Evolutionary conservation across 805 yeast species (phyloP).

Genomic region (Kazachstania taianensis): DNA sequence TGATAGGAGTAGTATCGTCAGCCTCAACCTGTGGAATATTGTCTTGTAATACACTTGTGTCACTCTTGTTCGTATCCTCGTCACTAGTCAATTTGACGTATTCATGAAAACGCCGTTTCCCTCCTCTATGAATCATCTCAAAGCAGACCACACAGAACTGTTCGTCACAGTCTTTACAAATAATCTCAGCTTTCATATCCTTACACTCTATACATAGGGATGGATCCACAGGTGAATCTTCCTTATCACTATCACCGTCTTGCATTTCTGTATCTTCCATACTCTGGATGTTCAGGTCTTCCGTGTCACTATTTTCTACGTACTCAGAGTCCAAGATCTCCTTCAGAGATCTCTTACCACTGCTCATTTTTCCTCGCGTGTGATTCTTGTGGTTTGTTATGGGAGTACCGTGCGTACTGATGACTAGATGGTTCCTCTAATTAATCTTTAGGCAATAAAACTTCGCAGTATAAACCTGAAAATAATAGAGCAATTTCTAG

Average conservation of each 20-base stretch:
- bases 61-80: constrained; percentile 8
- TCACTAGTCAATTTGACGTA: constrained; percentile 19
- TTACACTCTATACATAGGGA: constrained; percentile 58
- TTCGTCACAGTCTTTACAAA: constrained; percentile 55
- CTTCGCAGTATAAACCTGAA: no score
- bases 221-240: constrained; percentile 27
- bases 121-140: constrained; percentile 58
- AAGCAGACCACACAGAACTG: constrained; percentile 62
- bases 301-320: constrained; percentile 23
- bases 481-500: no score
- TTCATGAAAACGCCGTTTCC: constrained; percentile 43
- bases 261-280: constrained; percentile 13
- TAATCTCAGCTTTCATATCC: constrained; percentile 60
- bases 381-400: no score
- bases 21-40: constrained; percentile 4
- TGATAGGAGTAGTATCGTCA: background rate
- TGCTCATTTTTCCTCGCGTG: constrained; percentile 11
- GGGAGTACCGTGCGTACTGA: no score
- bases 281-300: no score
- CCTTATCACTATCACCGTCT: constrained; percentile 15
- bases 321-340: constrained; percentile 33
- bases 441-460: no score
- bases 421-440: no score
- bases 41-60: background rate
- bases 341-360: constrained; percentile 25